These are phyloP conservation scores for Gossypium thurberi DNA, from an alignment of 345 rosid genomes.

Conservation along the genomic window DNA sequence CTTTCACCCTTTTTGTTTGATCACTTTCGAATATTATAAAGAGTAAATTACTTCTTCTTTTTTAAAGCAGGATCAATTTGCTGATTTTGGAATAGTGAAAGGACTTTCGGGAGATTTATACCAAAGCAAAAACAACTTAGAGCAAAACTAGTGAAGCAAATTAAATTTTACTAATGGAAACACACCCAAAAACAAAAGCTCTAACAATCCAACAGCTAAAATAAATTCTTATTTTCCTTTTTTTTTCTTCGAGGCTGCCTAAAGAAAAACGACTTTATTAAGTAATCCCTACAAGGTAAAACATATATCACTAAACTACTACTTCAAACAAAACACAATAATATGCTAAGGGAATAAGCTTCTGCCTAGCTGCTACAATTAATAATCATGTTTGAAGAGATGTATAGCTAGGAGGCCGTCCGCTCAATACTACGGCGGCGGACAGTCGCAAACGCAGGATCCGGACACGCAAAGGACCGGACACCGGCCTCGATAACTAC, in stretches of 20 bases:
- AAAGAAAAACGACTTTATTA: neutral
- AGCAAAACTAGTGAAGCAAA: neutral
- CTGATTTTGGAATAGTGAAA: too few species aligned
- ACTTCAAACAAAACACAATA: neutral
- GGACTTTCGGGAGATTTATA: too few species aligned
- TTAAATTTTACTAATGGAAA: neutral
- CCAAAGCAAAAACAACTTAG: too few species aligned
- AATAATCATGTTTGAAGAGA: neutral
- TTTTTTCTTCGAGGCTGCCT: neutral
- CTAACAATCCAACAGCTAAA: neutral
- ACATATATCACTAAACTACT: neutral
- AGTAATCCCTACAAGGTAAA: neutral
- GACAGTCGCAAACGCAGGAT: constrained; percentile 9
- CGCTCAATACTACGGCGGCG: neutral
- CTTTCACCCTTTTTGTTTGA: too few species aligned
- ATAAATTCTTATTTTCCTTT: neutral
- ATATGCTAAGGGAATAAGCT: neutral
- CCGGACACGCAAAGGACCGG: constrained; percentile 7
- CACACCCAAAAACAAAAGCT: neutral
- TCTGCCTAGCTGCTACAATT: neutral
- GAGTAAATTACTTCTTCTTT: too few species aligned
- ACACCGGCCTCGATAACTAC: constrained; percentile 6
- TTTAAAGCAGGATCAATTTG: too few species aligned
- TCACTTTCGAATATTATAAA: too few species aligned
- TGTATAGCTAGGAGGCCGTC: too few species aligned